phyloP scores from a whole-genome alignment of 345 rosid species.

The Hibiscus mutabilis region DNA sequence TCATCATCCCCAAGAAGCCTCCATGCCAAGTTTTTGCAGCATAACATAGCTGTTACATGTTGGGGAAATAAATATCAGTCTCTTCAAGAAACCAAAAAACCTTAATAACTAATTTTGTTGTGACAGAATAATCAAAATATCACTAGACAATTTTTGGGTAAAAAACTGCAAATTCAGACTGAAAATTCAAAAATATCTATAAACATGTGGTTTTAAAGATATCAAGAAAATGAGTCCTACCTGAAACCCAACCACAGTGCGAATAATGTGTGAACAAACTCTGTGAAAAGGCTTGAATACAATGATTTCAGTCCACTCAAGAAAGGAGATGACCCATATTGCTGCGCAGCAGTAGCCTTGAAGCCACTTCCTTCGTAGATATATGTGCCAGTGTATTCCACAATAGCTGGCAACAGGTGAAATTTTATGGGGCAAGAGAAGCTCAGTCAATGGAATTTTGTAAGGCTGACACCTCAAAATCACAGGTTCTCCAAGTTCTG shows the following conservation, averaged over 20 bases:
- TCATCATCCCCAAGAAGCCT: slow-evolving; percentile 88
- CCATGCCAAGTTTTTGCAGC: slow-evolving; percentile 99
- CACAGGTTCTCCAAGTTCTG: slow-evolving; percentile 97
- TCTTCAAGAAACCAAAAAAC: no score
- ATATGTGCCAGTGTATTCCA: slow-evolving; percentile 81
- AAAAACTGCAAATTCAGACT: no score
- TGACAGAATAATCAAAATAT: no score
- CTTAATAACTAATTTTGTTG: no score
- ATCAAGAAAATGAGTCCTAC: slow-evolving; percentile 27
- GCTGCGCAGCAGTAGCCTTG: slow-evolving; percentile 98
- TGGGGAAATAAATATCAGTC: neutral
- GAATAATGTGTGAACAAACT: slow-evolving; percentile 92
- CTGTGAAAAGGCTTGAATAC: slow-evolving; percentile 85
- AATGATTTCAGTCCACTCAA: slow-evolving; percentile 81
- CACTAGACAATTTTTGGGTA: no score
- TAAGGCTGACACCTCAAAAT: slow-evolving; percentile 92
- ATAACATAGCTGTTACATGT: slow-evolving; percentile 63
- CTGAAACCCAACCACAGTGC: slow-evolving; percentile 98
- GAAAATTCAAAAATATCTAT: no score
- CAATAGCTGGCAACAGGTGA: slow-evolving; percentile 94
- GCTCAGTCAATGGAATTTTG: slow-evolving; percentile 92
- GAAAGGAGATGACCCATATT: slow-evolving; percentile 90
- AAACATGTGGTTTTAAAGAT: neutral
- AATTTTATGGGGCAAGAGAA: slow-evolving; percentile 86
- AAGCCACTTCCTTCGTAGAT: slow-evolving; percentile 95